phyloP scores from a whole-genome alignment of 805 yeast genomes.

The Candida pseudoglaebosa region DNA sequence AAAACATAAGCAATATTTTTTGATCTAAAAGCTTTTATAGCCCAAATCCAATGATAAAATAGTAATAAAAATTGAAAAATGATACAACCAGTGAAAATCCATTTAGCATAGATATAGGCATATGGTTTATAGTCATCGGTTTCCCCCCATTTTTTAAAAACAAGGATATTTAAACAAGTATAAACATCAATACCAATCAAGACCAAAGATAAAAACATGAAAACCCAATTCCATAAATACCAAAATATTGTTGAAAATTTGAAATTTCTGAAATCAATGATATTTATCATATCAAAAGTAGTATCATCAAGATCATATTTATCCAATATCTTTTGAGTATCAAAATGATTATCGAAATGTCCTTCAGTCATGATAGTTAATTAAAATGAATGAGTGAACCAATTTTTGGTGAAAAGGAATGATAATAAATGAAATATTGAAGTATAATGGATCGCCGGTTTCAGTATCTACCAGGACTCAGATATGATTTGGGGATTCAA shows the following conservation, averaged over 20 bases:
- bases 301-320: conserved; percentile 32
- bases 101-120: conserved; percentile 50
- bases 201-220: conserved; percentile 52
- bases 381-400: no score
- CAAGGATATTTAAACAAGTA: conserved; percentile 71
- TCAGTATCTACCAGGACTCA: no score
- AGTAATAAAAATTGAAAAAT: conserved; percentile 60
- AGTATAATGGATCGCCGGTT: no score
- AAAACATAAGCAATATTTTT: conserved; percentile 67
- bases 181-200: conserved; percentile 67
- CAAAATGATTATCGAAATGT: conserved; percentile 1
- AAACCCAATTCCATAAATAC: conserved; percentile 40
- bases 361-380: conserved; percentile 2
- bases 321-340: background rate
- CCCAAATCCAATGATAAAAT: conserved; percentile 55
- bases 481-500: no score
- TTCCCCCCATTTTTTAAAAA: conserved; percentile 66
- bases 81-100: conserved; percentile 82
- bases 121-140: conserved; percentile 38
- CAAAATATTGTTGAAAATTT: conserved; percentile 40
- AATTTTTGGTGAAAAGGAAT: no score
- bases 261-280: conserved; percentile 44
- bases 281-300: conserved; percentile 48
- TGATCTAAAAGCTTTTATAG: conserved; percentile 53
- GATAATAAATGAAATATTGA: no score